These are phyloP conservation scores for Alternaria gaisen DNA, from an alignment of 2,329 filamentous ascomycete genomes.

Conservation along the genomic window DNA sequence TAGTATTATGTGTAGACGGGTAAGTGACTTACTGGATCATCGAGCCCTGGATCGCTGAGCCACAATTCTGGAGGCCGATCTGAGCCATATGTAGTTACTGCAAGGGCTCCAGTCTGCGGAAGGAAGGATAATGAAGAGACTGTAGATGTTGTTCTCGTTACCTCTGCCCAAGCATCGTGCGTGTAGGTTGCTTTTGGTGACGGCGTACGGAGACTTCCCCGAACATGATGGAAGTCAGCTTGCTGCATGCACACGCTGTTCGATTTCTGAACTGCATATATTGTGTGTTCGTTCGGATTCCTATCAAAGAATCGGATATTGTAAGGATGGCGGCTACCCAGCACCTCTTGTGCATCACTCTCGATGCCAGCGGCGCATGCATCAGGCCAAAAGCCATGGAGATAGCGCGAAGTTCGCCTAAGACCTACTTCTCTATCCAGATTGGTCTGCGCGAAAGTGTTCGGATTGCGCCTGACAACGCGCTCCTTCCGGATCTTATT, in stretches of 20 bases:
- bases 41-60: conserved; percentile 36
- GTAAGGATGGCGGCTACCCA: conserved; percentile 12
- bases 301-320: conserved; percentile 39
- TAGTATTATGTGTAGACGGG: background rate
- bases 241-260: conserved; percentile 31
- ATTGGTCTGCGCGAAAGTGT: conserved; percentile 26
- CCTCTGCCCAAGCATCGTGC: conserved; percentile 29
- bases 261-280: conserved; percentile 38
- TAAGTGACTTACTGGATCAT: conserved; percentile 27
- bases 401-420: conserved; percentile 26
- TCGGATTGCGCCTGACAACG: conserved; percentile 30
- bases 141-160: conserved; percentile 35
- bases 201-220: conserved; percentile 1
- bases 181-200: conserved; percentile 27
- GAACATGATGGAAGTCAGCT: conserved; percentile 6
- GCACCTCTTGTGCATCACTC: conserved; percentile 12
- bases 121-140: conserved; percentile 45
- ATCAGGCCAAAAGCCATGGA: conserved; percentile 35
- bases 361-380: conserved; percentile 35
- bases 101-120: conserved; percentile 39
- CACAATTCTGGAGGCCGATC: conserved; percentile 39
- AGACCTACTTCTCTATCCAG: conserved; percentile 42
- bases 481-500: conserved; percentile 35
- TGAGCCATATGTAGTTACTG: conserved; percentile 42
- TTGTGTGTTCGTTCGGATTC: conserved; percentile 33